Conservation (phyloP, 768 basidiomycete genomes). For the Albatrellus ellisii region DNA sequence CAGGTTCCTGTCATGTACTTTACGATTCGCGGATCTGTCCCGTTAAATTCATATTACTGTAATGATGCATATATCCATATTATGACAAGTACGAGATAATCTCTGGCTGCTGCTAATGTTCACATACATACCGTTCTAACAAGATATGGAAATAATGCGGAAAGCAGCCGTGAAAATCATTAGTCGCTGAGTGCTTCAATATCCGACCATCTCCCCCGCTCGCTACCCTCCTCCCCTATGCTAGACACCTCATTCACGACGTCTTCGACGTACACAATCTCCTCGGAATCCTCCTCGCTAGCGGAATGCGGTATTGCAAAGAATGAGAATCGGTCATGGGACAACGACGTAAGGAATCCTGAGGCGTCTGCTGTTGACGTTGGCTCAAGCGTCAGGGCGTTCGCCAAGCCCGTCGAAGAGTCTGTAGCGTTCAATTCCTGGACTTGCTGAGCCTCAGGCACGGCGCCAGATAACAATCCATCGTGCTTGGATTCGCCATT, state of each 20-base stretch:
- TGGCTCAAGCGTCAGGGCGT: background rate
- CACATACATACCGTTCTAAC: no score
- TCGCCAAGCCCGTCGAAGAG: background rate
- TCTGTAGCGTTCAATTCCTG: background rate
- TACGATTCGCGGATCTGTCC: no score
- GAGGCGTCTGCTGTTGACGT: background rate
- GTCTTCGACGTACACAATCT: background rate
- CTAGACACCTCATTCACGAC: no score
- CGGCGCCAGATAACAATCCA: no score
- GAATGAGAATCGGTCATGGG: background rate
- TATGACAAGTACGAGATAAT: no score
- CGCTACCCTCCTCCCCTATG: constrained; percentile 1
- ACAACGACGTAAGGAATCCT: background rate
- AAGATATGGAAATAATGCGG: background rate
- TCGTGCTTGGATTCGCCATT: no score
- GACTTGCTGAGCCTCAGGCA: no score
- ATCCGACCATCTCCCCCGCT: background rate
- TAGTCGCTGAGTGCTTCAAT: background rate
- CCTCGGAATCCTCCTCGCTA: background rate
- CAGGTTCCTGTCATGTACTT: no score
- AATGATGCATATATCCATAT: no score
- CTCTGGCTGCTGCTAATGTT: no score
- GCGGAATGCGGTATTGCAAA: background rate
- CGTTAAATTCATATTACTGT: no score
- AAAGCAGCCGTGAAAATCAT: background rate